Base-by-base conservation (phyloP, 352 stramenopile species). In the Globisporangium cylindrosporum region DNA sequence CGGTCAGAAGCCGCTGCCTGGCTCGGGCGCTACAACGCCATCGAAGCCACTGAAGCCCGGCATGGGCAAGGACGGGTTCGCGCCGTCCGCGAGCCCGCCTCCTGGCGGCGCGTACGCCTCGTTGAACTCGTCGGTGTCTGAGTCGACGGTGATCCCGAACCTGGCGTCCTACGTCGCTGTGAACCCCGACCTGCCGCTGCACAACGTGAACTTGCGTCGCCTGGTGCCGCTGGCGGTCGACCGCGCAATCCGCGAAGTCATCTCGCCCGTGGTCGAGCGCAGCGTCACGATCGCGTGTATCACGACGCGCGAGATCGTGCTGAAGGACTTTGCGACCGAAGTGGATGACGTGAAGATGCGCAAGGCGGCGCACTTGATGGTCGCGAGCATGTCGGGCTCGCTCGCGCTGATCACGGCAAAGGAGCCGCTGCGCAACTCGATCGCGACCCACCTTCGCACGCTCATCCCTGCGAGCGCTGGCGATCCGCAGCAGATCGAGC, bases 291-390 rank as follows among this genome's bases (percentile, higher is more conserved):
- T 99, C 77, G 98, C 97, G 41, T 99, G 96, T 75, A 99, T 99
- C 68, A 99, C 98, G 7, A 98, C 96, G 25, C 86, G 88, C 38
- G 96, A 99, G 73, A 93, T 99, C 59, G 96, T 99, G n/a, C 82
- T 98, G 3, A 99, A 99, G 74, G 98, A 99, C 72, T 99, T 99
- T 86, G 97, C 96, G n/a, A 98, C 97, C 58, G 98, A 99, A 73
- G 81, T 73, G 6, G 89, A 97, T 65, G 88, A 97, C 64, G 86
- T 88, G 7, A 99, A 99, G 79, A 98, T 99, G 93, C 86, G 95
- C 24, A 99, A 99, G 80, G 97, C 97, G 9, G 97, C 97, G 27
- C 97, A 99, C 68, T 70, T 99, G 10, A 99, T 99, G 97, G 97
- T 99, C 24, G 93, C 96, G 14, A 99, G 98, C 74, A 94, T 99